These are phyloP conservation scores for Chrysopogon serrulatus DNA, from an alignment of 176 grass and related monocot species.

Conservation along the genomic window DNA sequence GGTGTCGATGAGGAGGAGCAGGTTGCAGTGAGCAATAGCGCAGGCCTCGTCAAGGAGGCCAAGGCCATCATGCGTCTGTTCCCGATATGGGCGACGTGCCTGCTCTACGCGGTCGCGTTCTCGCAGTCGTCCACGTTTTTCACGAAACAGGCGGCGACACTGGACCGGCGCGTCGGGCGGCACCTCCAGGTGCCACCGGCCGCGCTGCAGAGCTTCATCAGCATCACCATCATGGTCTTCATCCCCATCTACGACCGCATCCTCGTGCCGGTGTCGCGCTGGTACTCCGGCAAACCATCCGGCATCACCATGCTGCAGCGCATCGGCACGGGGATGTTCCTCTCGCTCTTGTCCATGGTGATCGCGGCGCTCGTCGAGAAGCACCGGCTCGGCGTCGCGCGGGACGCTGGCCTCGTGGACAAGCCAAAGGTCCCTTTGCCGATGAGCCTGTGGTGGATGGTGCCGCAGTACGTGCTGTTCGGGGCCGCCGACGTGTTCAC, in stretches of 20 bases:
- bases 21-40: neutral
- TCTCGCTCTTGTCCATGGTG: slow-evolving; percentile 55
- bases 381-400: slow-evolving; percentile 31
- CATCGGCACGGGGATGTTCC: slow-evolving; percentile 50
- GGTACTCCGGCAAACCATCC: slow-evolving; percentile 14
- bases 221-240: slow-evolving; percentile 33
- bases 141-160: slow-evolving; percentile 50
- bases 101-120: slow-evolving; percentile 49
- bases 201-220: slow-evolving; percentile 49
- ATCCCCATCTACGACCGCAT: slow-evolving; percentile 55
- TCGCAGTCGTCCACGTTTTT: slow-evolving; percentile 58
- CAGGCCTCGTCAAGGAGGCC: neutral
- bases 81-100: slow-evolving; percentile 56
- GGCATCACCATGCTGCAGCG: slow-evolving; percentile 77
- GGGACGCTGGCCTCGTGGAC: slow-evolving; percentile 42
- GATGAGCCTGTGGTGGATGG: slow-evolving; percentile 87
- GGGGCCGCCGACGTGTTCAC: slow-evolving; percentile 52
- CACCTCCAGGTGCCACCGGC: slow-evolving; percentile 33
- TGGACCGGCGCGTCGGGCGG: slow-evolving; percentile 37
- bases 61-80: slow-evolving; percentile 42
- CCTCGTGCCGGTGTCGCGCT: slow-evolving; percentile 39
- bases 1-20: slow-evolving; percentile 6
- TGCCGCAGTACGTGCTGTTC: slow-evolving; percentile 58
- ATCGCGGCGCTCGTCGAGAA: slow-evolving; percentile 50
- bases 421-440: slow-evolving; percentile 13